Evolutionary conservation across 176 grass and related monocot genomes (phyloP), one percentile per base, ranked within the genome.

Genomic region (Dactylis glomerata): DNA sequence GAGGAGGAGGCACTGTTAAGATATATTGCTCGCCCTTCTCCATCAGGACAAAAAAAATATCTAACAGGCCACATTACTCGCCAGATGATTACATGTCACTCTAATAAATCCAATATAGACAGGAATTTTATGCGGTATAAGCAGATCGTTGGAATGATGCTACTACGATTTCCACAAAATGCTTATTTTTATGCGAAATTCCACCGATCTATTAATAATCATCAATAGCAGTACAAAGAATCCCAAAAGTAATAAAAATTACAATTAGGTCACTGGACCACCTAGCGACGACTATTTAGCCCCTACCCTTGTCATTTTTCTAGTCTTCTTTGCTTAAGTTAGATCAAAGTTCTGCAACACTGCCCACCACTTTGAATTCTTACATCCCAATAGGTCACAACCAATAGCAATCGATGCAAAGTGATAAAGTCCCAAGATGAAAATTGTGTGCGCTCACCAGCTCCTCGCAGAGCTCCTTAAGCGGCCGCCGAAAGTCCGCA

Each of bases 401-500:
- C 24, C 0, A 69, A 89, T 61, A 8, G 57, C 22, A 72, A 33
- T 36, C 24, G 26, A 81, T 51, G 40, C 59, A 36, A 30, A 75
- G 44, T 50, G 26, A 73, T 5, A 5, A 45, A 24, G 8, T 47
- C 24, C 19, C 17, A 30, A 79, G 51, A 58, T 28, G 10, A 7
- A 20, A 55, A 57, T 6, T 64, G n/a, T 67, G 62, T 27, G 64
- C 32, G 72, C 91, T 92, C 81, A 95, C 93, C 89, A 92, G 32
- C 75, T 92, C 86, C 86, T 99, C 89, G 78, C 96, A 99, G 40
- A 99, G 85, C 27, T 91, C 81, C 81, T 96, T 99, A 47, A 99
- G 80, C 32, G 96, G 91, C 49, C 32, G 71, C 26, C 96, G 83
- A 69, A 96, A 73, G 22, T 62, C 68, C 24, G 91, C 89, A 58